Percentiles rank a stretch among this genome's conserved stretches.
Evolutionary conservation across 768 basidiomycete genomes (phyloP).

Genomic region (Russula abietina): DNA sequence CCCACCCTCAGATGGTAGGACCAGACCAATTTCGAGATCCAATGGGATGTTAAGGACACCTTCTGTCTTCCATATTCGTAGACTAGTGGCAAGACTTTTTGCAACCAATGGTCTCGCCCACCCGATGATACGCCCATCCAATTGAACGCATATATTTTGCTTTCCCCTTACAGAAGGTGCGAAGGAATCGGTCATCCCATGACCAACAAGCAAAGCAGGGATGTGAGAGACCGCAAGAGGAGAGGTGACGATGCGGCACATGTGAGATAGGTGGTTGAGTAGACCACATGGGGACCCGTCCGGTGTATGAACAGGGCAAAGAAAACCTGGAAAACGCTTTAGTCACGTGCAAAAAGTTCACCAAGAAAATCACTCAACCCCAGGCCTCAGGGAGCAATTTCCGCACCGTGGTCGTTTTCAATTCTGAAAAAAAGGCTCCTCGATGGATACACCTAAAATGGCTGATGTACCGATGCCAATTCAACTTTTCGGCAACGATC

Average conservation of each 20-base stretch:
- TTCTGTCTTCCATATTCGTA: slow-evolving; percentile 95
- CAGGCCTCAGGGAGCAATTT: slow-evolving; percentile 96
- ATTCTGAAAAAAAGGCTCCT: slow-evolving; percentile 97
- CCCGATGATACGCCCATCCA: slow-evolving; percentile 93
- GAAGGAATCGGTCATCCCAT: slow-evolving; percentile 94
- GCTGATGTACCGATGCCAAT: slow-evolving; percentile 96
- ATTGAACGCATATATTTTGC: slow-evolving; percentile 79
- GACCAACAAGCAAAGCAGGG: slow-evolving; percentile 69
- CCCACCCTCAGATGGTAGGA: slow-evolving; percentile 80
- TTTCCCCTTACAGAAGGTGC: slow-evolving; percentile 74
- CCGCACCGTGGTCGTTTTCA: slow-evolving; percentile 96
- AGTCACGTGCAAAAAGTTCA: slow-evolving; percentile 9
- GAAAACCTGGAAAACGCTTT: slow-evolving; percentile 56
- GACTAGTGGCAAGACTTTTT: slow-evolving; percentile 70
- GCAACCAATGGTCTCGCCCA: slow-evolving; percentile 79
- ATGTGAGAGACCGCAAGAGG: slow-evolving; percentile 72
- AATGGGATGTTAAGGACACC: slow-evolving; percentile 73
- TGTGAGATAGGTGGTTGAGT: slow-evolving; percentile 91
- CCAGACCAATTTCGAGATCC: slow-evolving; percentile 91
- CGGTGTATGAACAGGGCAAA: slow-evolving; percentile 98
- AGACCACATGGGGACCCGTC: slow-evolving; percentile 98
- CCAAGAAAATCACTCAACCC: slow-evolving; percentile 49
- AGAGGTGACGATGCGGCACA: slow-evolving; percentile 83
- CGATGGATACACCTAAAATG: slow-evolving; percentile 99
- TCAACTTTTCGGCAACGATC: slow-evolving; percentile 96